These are phyloP conservation scores for Atalantia buxifolia DNA, from an alignment of 345 rosid genomes.

Conservation along the genomic window DNA sequence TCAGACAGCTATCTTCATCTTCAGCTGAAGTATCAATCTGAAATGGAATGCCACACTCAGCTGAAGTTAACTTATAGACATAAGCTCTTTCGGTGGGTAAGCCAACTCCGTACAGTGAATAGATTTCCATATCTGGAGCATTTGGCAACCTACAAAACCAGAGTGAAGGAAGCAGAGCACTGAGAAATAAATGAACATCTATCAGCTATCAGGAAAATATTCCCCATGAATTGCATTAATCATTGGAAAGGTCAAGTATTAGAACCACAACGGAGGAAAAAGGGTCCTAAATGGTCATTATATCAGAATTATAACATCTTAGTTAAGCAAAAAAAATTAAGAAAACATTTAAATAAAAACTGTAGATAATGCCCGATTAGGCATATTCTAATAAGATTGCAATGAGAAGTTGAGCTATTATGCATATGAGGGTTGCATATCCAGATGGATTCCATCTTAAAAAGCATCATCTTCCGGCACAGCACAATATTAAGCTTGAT, in stretches of 20 bases:
- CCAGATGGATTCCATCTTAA: not conserved
- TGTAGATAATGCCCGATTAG: not conserved
- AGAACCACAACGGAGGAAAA: no score
- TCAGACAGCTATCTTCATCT: conserved; percentile 63
- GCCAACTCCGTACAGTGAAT: conserved; percentile 72
- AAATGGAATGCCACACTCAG: conserved; percentile 86
- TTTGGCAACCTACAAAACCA: conserved; percentile 53
- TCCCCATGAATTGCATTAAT: no score
- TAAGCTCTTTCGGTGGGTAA: conserved; percentile 73
- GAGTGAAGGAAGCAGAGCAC: not conserved
- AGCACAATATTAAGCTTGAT: not conserved
- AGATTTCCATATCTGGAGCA: conserved; percentile 76
- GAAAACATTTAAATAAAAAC: no score
- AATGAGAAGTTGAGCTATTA: no score
- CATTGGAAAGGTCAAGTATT: no score
- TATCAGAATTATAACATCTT: no score
- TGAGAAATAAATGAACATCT: not conserved
- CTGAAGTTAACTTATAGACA: conserved; percentile 47
- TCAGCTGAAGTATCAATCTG: conserved; percentile 75
- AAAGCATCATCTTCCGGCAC: not conserved
- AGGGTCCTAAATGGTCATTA: no score
- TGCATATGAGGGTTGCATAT: not conserved
- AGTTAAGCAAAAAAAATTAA: no score
- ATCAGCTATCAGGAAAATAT: not conserved
- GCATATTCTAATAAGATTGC: not conserved